Conservation (phyloP, 129 eudicot genomes). For the Mikania micrantha region DNA sequence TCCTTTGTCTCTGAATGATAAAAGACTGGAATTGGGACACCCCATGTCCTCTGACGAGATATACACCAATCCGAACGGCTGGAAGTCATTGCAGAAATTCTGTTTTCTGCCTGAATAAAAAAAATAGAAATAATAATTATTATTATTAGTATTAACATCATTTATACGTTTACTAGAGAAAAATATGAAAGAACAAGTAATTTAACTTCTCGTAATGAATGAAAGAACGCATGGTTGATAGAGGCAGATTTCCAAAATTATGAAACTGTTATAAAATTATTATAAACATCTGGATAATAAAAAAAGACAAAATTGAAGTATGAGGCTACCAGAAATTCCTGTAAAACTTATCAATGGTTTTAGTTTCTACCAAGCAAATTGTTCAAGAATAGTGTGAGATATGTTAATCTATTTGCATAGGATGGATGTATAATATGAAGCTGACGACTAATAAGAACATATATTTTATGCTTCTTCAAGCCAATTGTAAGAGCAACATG, state of each 20-base stretch:
- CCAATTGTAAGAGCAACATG: background rate
- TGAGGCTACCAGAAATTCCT: background rate
- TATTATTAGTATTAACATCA: background rate
- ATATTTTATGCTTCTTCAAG: background rate
- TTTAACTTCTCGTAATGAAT: background rate
- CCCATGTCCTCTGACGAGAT: constrained; percentile 98
- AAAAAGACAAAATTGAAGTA: background rate
- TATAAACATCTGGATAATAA: background rate
- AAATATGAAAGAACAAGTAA: background rate
- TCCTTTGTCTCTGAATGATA: constrained; percentile 85
- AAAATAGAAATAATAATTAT: background rate
- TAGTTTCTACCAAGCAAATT: background rate
- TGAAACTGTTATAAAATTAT: background rate
- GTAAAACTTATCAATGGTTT: background rate
- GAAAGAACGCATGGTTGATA: background rate
- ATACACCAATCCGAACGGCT: constrained; percentile 99
- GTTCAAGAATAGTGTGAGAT: background rate
- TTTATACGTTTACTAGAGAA: background rate
- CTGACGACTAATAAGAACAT: background rate
- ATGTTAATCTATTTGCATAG: background rate
- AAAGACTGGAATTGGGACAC: constrained; percentile 98
- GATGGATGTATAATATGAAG: background rate
- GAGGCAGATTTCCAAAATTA: background rate
- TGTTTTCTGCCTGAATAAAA: constrained; percentile 63
- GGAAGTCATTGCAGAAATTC: constrained; percentile 82